These are phyloP conservation scores for Stephania yunnanensis DNA, from an alignment of 164 flowering plant species.

Conservation along the genomic window DNA sequence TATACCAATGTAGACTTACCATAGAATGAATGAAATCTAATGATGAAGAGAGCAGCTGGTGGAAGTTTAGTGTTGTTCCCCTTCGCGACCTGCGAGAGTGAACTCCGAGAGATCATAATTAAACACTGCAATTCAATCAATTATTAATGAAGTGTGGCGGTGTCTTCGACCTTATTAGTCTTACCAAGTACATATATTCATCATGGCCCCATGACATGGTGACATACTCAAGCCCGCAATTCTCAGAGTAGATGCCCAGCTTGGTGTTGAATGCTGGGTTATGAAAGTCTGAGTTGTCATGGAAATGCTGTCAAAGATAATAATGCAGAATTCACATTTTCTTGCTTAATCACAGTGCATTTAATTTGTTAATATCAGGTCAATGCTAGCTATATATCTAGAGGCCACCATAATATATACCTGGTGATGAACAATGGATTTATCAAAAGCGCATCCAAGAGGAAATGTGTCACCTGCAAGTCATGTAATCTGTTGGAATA, in stretches of 20 bases:
- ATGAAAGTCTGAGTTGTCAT: conserved; percentile 46
- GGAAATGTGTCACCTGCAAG: conserved; percentile 31
- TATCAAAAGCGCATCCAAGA: conserved; percentile 27
- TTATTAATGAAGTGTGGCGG: neutral
- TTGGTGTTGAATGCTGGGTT: conserved; percentile 51
- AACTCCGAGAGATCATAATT: neutral
- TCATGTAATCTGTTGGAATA: neutral
- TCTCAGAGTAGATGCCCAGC: conserved; percentile 47
- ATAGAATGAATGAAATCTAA: conserved; percentile 77
- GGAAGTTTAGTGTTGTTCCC: conserved; percentile 56
- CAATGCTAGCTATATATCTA: neutral
- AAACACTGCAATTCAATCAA: neutral
- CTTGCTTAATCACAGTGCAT: neutral
- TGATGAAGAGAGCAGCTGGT: conserved; percentile 58
- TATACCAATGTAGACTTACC: conserved; percentile 26
- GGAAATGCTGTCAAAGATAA: conserved; percentile 34
- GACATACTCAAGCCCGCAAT: conserved; percentile 62
- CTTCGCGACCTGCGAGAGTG: conserved; percentile 45
- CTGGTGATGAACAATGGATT: conserved; percentile 25
- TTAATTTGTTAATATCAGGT: neutral
- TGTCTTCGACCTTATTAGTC: neutral
- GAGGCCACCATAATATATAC: conserved; percentile 2
- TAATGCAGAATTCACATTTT: neutral
- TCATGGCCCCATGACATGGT: conserved; percentile 78
- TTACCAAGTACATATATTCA: conserved; percentile 77